Conservation (phyloP, 2,329 filamentous ascomycete genomes). For the Cytospora paraplurivora region DNA sequence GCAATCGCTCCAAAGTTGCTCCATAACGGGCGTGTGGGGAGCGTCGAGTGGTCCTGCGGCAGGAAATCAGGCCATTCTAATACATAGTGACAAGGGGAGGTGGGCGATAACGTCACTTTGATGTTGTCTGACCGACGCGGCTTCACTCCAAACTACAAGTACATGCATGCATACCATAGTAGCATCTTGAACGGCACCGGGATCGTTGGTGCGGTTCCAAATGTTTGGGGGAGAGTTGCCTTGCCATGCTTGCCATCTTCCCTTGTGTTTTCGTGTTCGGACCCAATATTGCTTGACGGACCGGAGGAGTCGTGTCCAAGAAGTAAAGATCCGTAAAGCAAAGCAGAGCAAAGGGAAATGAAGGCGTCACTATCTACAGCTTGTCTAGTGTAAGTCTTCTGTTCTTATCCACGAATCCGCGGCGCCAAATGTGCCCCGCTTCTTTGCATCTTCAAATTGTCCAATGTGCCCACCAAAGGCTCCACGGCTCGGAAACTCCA, state of each 20-base stretch:
- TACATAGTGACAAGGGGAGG: neutral
- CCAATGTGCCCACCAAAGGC: conserved; percentile 2
- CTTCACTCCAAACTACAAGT: neutral
- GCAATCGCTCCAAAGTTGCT: neutral
- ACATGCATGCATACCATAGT: conserved; percentile 7
- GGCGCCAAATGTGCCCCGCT: neutral
- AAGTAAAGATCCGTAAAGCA: too few species aligned
- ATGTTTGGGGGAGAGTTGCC: too few species aligned
- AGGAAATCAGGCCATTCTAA: neutral
- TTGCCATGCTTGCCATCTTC: too few species aligned
- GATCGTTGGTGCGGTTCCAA: too few species aligned
- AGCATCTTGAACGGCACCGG: too few species aligned
- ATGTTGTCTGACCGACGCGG: conserved; percentile 2
- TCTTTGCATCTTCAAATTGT: conserved; percentile 1
- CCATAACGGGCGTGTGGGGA: neutral
- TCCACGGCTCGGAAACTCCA: neutral
- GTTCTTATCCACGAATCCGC: neutral
- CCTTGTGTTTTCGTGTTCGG: too few species aligned
- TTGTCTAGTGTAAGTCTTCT: too few species aligned
- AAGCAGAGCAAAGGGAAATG: neutral
- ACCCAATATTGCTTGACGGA: neutral
- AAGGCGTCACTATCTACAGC: neutral
- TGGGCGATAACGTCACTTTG: conserved; percentile 18
- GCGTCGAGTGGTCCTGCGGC: neutral
- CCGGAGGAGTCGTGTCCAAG: too few species aligned